Evolutionary conservation across 2,329 filamentous ascomycete species (phyloP).

Genomic region (Fusarium camptoceras): DNA sequence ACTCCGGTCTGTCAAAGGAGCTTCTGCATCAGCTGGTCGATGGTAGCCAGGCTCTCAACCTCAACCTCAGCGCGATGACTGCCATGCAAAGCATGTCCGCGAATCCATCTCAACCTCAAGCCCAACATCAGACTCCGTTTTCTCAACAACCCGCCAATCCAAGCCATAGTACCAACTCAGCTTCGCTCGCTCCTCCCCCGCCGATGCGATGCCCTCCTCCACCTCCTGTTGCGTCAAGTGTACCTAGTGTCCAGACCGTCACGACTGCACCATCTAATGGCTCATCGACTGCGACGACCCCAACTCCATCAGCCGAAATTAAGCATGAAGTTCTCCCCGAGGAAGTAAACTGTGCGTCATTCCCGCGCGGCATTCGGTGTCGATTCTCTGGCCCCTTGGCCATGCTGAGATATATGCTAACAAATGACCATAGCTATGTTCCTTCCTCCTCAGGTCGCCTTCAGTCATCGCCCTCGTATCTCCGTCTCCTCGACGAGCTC

Average conservation of each 20-base stretch:
- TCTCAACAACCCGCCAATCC: conserved; percentile 31
- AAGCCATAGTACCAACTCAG: conserved; percentile 36
- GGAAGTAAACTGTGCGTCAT: conserved; percentile 44
- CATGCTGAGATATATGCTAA: conserved; percentile 26
- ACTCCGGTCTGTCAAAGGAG: conserved; percentile 59
- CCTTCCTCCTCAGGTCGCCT: conserved; percentile 52
- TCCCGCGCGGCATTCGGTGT: neutral
- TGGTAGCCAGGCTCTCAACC: conserved; percentile 51
- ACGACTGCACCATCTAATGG: conserved; percentile 37
- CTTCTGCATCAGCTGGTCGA: conserved; percentile 57
- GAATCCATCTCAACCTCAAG: conserved; percentile 34
- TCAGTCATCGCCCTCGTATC: conserved; percentile 57
- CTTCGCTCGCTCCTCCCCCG: conserved; percentile 46
- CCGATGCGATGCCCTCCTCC: conserved; percentile 52
- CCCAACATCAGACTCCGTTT: conserved; percentile 30
- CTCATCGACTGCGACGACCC: conserved; percentile 40
- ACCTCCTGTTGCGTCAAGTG: conserved; percentile 42
- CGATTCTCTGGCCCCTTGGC: neutral
- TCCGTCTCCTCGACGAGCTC: conserved; percentile 64
- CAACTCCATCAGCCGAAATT: conserved; percentile 45
- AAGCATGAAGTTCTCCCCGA: conserved; percentile 49
- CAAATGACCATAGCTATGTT: conserved; percentile 48
- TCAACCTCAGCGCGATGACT: conserved; percentile 32
- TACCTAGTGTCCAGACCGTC: conserved; percentile 35
- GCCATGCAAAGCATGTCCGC: conserved; percentile 29